Conservation (phyloP, 2,329 filamentous ascomycete species). For the Xylaria multiplex region DNA sequence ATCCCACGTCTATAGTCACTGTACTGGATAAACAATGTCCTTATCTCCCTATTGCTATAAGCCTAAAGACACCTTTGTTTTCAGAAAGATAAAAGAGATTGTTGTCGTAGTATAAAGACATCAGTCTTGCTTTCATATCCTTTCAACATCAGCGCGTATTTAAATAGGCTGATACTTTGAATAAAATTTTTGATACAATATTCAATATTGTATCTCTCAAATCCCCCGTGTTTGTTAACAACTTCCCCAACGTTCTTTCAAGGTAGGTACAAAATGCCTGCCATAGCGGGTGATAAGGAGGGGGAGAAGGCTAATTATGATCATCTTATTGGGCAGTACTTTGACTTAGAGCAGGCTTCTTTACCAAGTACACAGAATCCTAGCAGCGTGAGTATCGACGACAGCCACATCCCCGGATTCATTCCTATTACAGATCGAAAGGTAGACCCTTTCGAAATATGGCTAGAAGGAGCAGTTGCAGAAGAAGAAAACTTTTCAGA, state of each 20-base stretch:
- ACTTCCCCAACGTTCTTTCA: neutral
- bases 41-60: neutral
- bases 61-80: neutral
- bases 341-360: conserved; percentile 21
- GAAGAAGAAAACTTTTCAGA: conserved; percentile 5
- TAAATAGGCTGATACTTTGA: conserved; percentile 1
- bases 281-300: neutral
- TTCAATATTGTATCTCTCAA: neutral
- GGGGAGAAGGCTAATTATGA: neutral
- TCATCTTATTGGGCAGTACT: conserved; percentile 12
- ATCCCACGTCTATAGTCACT: neutral
- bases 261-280: conserved; percentile 3
- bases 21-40: neutral
- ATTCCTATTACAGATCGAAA: conserved; percentile 3
- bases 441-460: neutral
- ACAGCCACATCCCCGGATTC: neutral
- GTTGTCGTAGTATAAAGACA: neutral
- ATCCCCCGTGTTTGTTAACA: neutral
- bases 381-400: neutral
- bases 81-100: neutral
- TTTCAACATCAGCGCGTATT: neutral
- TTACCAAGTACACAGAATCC: neutral
- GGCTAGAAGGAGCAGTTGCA: neutral
- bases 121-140: neutral
- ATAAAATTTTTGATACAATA: too few species aligned